Conservation (phyloP, 2,329 filamentous ascomycete genomes). For the Fonsecaea pedrosoi region DNA sequence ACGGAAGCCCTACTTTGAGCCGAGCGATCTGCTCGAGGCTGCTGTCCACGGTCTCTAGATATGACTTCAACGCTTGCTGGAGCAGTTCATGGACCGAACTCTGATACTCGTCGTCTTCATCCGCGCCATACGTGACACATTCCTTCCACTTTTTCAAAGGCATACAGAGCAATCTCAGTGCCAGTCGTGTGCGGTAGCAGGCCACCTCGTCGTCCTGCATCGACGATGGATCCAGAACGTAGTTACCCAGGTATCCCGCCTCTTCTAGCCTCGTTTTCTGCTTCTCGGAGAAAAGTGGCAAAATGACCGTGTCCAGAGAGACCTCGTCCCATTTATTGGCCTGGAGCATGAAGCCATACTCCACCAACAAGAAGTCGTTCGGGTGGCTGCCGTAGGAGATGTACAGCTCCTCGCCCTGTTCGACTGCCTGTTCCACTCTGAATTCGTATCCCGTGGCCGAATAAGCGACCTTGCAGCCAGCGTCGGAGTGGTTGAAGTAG, state of each 20-base stretch:
- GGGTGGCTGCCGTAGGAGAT: conserved; percentile 29
- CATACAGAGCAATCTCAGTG: conserved; percentile 30
- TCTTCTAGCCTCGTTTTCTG: conserved; percentile 9
- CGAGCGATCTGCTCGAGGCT: conserved; percentile 11
- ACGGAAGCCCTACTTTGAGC: not conserved
- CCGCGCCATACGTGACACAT: conserved; percentile 15
- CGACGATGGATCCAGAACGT: not conserved
- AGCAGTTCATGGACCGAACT: not conserved
- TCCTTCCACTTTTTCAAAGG: conserved; percentile 17
- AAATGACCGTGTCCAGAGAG: conserved; percentile 20
- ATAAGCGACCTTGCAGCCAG: conserved; percentile 22
- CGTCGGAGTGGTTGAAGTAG: conserved; percentile 56
- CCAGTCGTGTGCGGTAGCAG: conserved; percentile 27
- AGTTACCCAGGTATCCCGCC: conserved; percentile 15
- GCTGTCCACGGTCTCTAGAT: conserved; percentile 1
- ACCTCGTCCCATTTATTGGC: conserved; percentile 20
- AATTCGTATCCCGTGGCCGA: conserved; percentile 21
- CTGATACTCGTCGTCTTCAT: conserved; percentile 23
- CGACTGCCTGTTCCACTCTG: not conserved
- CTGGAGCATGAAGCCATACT: conserved; percentile 30
- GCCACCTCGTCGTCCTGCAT: conserved; percentile 12
- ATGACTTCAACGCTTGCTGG: not conserved
- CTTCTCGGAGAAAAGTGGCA: conserved; percentile 10
- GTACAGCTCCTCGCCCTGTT: conserved; percentile 25
- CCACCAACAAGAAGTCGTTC: conserved; percentile 31